Evolutionary conservation across 2,329 filamentous ascomycete genomes (phyloP), one percentile per base, ranked within the genome.

Genomic region (Parastagonospora avenae): DNA sequence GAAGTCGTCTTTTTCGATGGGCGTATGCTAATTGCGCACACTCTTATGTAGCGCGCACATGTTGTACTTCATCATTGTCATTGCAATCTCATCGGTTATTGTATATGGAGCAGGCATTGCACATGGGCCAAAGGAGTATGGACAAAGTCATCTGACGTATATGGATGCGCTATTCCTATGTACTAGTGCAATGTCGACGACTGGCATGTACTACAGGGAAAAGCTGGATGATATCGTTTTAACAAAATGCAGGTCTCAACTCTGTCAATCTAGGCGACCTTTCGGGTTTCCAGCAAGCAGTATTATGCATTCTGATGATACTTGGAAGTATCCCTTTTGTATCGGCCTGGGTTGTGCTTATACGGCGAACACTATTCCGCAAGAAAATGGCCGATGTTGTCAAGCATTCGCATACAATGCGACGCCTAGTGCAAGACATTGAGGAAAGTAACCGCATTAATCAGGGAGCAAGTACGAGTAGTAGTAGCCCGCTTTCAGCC

Each of bases 131-230:
- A 52, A 60, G 11, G 59, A 58, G 28, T 43, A 55, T n/a, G 33
- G 50, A 8, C 47, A 52, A 31, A 59, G 48, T 6, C 58, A 59
- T 30, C 30, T 69, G 8, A 61, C 54, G 4, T 70, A 69, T 28
- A 60, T 64, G 15, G 58, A 70, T 32, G 66, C 64, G 2, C 39
- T 70, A 10, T 69, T 68, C 33, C 41, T 70, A 7, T 62, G 61
- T 29, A 63, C 59, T 19, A 68, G 64, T 48, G 66, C 67, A 10
- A 70, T 70, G 64, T 69, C 67, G 8, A 70, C 66, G 2, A 70
- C 64, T 8, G 66, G 62, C 60, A 54, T 8, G 47, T 31, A 4
- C 2, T 10, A 15, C 2, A 14, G 27, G 4, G 4, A 24, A 9
- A 38, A 11, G 5, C 8, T 10, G 14, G 12, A 16, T 12, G 19